Evolutionary conservation across 1,139 yeast genomes (phyloP).

Genomic region (Blastobotrys buckinghamii): DNA sequence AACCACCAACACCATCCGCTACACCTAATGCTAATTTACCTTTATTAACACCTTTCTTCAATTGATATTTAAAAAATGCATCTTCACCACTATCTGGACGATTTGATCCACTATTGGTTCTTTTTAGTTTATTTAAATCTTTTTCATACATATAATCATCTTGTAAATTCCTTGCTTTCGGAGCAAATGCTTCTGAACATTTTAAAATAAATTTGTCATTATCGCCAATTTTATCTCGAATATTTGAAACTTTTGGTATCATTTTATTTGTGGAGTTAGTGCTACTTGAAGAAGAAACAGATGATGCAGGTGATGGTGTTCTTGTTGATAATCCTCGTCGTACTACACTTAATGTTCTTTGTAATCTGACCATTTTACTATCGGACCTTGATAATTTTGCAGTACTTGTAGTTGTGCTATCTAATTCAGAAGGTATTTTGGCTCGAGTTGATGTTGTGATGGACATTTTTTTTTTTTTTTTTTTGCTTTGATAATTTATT

Average conservation of each 20-base stretch:
- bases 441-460: background rate
- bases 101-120: background rate
- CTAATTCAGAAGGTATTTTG: background rate
- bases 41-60: constrained; percentile 32
- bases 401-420: background rate
- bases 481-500: background rate
- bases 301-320: constrained; percentile 5
- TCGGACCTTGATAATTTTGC: background rate
- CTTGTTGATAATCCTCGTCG: constrained; percentile 11
- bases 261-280: background rate
- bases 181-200: constrained; percentile 14
- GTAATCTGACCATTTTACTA: constrained; percentile 4
- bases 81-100: constrained; percentile 68
- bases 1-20: constrained; percentile 98
- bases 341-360: constrained; percentile 8
- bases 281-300: background rate
- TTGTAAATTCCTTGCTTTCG: constrained; percentile 6
- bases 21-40: constrained; percentile 71
- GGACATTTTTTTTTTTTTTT: constrained; percentile 1
- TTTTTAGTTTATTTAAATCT: background rate
- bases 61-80: constrained; percentile 55
- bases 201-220: constrained; percentile 7
- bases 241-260: background rate
- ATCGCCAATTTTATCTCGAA: background rate
- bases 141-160: background rate